phyloP scores from a whole-genome alignment of 1,284 basidiomycete genomes.

The Rugosomyces carneus region DNA sequence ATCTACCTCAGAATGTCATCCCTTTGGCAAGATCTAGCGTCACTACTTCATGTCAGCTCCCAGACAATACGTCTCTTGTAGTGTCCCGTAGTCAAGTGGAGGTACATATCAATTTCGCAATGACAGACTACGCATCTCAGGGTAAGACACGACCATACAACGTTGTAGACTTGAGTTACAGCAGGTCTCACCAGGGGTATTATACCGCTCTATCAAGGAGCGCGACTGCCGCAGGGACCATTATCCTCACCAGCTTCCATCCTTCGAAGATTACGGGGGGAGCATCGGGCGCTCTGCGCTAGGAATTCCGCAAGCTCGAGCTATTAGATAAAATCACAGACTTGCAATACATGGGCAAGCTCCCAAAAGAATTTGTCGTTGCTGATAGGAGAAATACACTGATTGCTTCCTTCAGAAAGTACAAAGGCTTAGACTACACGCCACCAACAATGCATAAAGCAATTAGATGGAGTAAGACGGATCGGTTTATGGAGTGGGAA shows the following conservation, averaged over 20 bases:
- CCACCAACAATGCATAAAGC: constrained; percentile 13
- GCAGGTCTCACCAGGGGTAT: constrained; percentile 23
- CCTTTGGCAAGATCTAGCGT: constrained; percentile 21
- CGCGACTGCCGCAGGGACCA: constrained; percentile 18
- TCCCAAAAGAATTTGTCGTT: constrained; percentile 11
- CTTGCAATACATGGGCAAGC: constrained; percentile 11
- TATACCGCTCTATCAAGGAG: constrained; percentile 31
- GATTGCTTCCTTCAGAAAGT: constrained; percentile 13
- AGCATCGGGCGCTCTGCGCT: constrained; percentile 19
- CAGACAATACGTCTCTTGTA: constrained; percentile 20
- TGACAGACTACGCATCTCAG: constrained; percentile 33
- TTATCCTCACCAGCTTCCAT: constrained; percentile 24
- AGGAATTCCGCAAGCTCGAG: constrained; percentile 25
- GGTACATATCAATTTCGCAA: constrained; percentile 23
- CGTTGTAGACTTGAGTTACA: constrained; percentile 25
- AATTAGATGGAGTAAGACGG: constrained; percentile 12
- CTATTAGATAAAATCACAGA: constrained; percentile 23
- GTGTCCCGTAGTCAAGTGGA: constrained; percentile 27
- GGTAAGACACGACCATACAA: constrained; percentile 26
- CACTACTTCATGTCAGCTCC: constrained; percentile 19
- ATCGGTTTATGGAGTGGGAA: constrained; percentile 10
- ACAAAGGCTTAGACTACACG: constrained; percentile 13
- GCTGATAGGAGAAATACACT: constrained; percentile 11
- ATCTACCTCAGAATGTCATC: constrained; percentile 35
- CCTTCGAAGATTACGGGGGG: constrained; percentile 15